These are phyloP conservation scores for Phytophthora aleatoria DNA, from an alignment of 352 stramenopile genomes.

Conservation along the genomic window DNA sequence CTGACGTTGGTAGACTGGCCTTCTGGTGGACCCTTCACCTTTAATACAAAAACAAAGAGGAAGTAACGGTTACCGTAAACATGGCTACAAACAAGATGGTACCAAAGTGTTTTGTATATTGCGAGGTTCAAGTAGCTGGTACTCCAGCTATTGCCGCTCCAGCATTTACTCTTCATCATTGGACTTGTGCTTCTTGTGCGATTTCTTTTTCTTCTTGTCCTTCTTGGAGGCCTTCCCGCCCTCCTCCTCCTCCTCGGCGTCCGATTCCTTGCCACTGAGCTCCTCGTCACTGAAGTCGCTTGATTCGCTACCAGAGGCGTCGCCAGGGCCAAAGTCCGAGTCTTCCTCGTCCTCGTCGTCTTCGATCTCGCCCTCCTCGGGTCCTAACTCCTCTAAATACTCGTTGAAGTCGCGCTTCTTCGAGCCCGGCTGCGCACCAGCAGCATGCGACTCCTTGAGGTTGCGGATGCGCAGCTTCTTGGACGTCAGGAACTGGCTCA, in stretches of 20 bases:
- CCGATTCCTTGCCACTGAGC: slow-evolving; percentile 78
- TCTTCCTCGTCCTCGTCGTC: slow-evolving; percentile 92
- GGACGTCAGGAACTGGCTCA: slow-evolving; percentile 95
- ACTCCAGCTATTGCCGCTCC: slow-evolving; percentile 5
- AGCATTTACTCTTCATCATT: slow-evolving; percentile 33
- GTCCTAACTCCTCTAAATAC: slow-evolving; percentile 75
- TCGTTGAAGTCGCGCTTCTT: slow-evolving; percentile 86
- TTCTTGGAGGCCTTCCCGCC: slow-evolving; percentile 48
- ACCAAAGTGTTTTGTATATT: slow-evolving; percentile 10
- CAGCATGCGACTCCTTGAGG: slow-evolving; percentile 88
- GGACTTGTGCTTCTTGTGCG: slow-evolving; percentile 63
- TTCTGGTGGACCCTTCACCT: slow-evolving; percentile 6
- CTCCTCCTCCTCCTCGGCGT: slow-evolving; percentile 58
- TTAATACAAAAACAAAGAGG: slow-evolving; percentile 15
- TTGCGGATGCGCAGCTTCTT: slow-evolving; percentile 96
- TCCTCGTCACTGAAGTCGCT: slow-evolving; percentile 89
- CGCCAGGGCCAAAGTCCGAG: slow-evolving; percentile 92
- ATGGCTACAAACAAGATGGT: slow-evolving; percentile 24
- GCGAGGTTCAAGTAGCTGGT: not conserved
- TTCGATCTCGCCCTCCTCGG: slow-evolving; percentile 89
- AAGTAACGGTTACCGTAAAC: not conserved
- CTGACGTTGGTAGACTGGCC: slow-evolving; percentile 7
- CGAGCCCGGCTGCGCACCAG: slow-evolving; percentile 32
- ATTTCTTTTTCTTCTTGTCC: slow-evolving; percentile 75
- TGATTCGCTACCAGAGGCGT: slow-evolving; percentile 56